Evolutionary conservation across 1,284 basidiomycete genomes (phyloP).

Genomic region (Malassezia caprae): DNA sequence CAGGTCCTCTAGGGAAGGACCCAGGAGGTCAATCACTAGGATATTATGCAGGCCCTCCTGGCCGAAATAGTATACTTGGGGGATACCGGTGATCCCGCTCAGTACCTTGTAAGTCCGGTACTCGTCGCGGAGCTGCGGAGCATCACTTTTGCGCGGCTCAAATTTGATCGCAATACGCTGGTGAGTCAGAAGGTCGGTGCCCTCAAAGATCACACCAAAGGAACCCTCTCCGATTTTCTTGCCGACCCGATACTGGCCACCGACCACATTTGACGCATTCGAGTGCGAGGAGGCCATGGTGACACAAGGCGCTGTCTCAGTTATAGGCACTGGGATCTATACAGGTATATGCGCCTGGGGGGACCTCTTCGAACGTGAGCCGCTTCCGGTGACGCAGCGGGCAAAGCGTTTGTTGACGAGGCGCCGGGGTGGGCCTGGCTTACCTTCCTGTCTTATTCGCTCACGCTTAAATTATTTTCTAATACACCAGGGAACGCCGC

Average conservation of each 20-base stretch:
- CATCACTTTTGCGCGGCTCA: slow-evolving; percentile 91
- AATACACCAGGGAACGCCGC: background rate
- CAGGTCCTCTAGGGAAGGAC: slow-evolving; percentile 81
- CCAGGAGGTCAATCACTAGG: slow-evolving; percentile 86
- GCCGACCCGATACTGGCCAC: slow-evolving; percentile 70
- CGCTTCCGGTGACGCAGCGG: background rate
- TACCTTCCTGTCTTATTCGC: background rate
- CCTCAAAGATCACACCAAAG: slow-evolving; percentile 95
- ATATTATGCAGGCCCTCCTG: slow-evolving; percentile 96
- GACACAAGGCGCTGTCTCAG: background rate
- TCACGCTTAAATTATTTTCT: slow-evolving; percentile 5
- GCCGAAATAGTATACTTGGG: slow-evolving; percentile 93
- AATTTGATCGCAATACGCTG: slow-evolving; percentile 97
- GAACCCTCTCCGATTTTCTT: slow-evolving; percentile 60
- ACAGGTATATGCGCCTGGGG: background rate
- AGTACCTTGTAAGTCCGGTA: slow-evolving; percentile 94
- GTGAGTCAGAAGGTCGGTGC: slow-evolving; percentile 85
- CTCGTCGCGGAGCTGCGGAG: slow-evolving; percentile 88
- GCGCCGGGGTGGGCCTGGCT: background rate
- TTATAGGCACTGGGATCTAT: background rate
- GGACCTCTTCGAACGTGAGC: background rate
- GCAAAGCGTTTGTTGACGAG: slow-evolving; percentile 1
- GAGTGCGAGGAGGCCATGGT: slow-evolving; percentile 37
- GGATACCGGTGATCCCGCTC: slow-evolving; percentile 64
- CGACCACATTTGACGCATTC: slow-evolving; percentile 46